Conservation (phyloP, 2,329 filamentous ascomycete species). For the Colletotrichum spaethianum region DNA sequence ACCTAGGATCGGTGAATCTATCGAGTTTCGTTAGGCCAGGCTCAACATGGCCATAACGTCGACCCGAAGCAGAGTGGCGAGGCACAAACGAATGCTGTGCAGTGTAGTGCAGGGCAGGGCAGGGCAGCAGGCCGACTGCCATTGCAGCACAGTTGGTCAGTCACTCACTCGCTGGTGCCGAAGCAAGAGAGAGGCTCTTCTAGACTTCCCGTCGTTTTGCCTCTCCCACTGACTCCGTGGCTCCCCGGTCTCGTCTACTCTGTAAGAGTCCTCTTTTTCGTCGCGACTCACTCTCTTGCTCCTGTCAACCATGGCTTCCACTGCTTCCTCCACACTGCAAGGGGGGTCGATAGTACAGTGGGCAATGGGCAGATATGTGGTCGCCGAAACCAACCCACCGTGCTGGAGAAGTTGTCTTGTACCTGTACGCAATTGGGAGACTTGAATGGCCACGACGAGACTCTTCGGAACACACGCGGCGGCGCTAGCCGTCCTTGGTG, state of each 20-base stretch:
- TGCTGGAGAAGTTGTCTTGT: constrained; percentile 6
- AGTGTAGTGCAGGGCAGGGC: no score
- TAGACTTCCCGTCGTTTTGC: neutral
- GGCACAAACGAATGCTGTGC: neutral
- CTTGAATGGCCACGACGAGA: neutral
- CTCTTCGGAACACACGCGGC: neutral
- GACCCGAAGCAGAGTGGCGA: neutral
- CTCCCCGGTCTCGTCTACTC: constrained; percentile 1
- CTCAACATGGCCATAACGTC: neutral
- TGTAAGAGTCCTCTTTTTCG: constrained; percentile 2
- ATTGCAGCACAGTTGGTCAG: no score
- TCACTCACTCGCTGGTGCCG: neutral
- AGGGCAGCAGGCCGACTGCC: neutral
- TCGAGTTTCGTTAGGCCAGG: constrained; percentile 2
- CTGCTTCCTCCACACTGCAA: constrained; percentile 27
- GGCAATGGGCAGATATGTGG: constrained; percentile 33
- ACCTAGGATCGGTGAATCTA: constrained; percentile 14
- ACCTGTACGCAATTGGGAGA: neutral
- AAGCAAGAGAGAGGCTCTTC: constrained; percentile 6
- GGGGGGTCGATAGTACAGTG: constrained; percentile 27
- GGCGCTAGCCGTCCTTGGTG: neutral
- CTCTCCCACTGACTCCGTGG: neutral
- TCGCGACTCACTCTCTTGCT: neutral
- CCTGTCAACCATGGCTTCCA: neutral
- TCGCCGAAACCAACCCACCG: constrained; percentile 27